A percentile compares a stretch with the other conserved stretches of the same genome.
Conservation (phyloP, 73 alveolate genomes). For the Breviolum minutum region DNA sequence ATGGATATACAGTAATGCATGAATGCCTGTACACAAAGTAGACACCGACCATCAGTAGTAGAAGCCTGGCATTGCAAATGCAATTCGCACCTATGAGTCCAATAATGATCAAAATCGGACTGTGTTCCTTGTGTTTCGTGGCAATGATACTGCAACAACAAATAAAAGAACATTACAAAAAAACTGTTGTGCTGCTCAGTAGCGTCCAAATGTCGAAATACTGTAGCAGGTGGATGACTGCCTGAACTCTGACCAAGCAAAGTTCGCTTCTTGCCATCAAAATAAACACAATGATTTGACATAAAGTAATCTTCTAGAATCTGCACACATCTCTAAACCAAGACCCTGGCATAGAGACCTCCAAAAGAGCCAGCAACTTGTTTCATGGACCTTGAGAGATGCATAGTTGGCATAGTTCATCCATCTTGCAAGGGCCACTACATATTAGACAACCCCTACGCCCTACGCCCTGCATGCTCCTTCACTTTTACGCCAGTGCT, state of each 20-base stretch:
- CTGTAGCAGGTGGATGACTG: slow-evolving; percentile 79
- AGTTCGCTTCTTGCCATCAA: no score
- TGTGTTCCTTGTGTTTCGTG: no score
- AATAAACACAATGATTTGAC: no score
- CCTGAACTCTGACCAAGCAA: background rate
- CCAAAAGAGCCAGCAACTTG: slow-evolving; percentile 95
- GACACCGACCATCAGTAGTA: slow-evolving; percentile 81
- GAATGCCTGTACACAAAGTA: slow-evolving; percentile 73
- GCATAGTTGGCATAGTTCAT: no score
- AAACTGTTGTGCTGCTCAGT: background rate
- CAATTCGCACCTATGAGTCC: background rate
- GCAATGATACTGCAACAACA: no score
- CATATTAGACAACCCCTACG: no score
- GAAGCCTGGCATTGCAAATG: slow-evolving; percentile 12
- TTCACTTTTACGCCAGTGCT: no score
- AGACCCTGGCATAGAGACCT: slow-evolving; percentile 60
- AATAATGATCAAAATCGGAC: no score
- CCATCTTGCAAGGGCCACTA: no score
- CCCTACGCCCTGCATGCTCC: no score
- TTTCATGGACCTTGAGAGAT: slow-evolving; percentile 64
- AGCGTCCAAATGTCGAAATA: slow-evolving; percentile 90
- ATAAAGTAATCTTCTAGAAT: no score
- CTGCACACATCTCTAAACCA: background rate
- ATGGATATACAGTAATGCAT: background rate
- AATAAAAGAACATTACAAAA: no score